Percentiles rank a stretch among this genome's conserved stretches.
These are phyloP conservation scores for Tulasnella sp. DNA, from an alignment of 768 basidiomycete genomes.

Conservation along the genomic window DNA sequence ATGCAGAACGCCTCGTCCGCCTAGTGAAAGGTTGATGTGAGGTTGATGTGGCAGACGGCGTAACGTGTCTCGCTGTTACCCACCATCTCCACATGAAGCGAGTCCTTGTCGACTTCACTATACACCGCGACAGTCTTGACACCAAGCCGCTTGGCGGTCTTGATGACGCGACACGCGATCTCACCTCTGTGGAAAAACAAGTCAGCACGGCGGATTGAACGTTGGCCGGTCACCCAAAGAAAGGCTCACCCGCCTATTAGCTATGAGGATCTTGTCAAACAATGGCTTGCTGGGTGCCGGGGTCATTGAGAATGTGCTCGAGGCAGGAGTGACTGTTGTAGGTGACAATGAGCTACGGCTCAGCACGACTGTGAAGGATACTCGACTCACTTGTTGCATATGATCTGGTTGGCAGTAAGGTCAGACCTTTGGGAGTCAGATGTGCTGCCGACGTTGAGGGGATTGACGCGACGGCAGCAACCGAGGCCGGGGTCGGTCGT, in stretches of 20 bases:
- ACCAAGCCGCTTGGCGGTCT: constrained; percentile 77
- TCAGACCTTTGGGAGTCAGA: background rate
- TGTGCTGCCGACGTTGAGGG: background rate
- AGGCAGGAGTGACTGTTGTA: background rate
- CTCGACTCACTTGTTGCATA: background rate
- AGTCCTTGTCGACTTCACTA: constrained; percentile 71
- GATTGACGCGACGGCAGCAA: background rate
- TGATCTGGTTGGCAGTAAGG: background rate
- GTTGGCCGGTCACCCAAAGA: background rate
- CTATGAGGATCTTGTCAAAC: constrained; percentile 86
- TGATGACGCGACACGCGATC: constrained; percentile 91
- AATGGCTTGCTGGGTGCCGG: constrained; percentile 21
- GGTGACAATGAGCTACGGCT: background rate
- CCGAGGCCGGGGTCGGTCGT: background rate
- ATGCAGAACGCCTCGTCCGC: constrained; percentile 90
- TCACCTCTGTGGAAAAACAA: constrained; percentile 52
- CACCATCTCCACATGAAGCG: constrained; percentile 76
- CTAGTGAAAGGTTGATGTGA: constrained; percentile 24
- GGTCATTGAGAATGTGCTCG: background rate
- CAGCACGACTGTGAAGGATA: background rate
- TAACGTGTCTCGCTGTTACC: constrained; percentile 5
- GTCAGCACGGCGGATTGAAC: background rate
- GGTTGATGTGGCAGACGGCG: background rate
- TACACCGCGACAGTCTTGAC: constrained; percentile 89
- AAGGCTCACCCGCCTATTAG: constrained; percentile 60